These are phyloP conservation scores for Pontederia crassipes DNA, from an alignment of 176 grass and related monocot species.

Conservation along the genomic window DNA sequence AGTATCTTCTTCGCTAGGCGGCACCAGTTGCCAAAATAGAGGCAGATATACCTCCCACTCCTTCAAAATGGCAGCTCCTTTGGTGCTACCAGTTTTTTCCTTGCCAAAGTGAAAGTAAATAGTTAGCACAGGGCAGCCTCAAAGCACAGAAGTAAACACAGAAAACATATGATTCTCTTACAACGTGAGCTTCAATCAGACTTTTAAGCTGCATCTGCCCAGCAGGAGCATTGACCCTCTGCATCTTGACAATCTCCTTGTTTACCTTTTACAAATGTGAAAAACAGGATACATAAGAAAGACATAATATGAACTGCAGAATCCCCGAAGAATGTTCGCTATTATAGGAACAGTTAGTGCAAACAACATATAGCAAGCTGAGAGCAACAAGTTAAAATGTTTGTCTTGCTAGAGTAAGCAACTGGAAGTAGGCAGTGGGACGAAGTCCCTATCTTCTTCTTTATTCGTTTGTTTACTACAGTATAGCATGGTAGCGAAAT, in stretches of 20 bases:
- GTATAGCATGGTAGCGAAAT: no score
- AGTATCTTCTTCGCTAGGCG: conserved; percentile 98
- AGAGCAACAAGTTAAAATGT: neutral
- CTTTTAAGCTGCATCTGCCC: conserved; percentile 99
- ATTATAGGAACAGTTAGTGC: no score
- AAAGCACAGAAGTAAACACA: neutral
- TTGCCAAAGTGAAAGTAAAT: conserved; percentile 21
- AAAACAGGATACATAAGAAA: neutral
- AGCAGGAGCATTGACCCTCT: conserved; percentile 96
- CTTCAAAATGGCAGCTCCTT: conserved; percentile 65
- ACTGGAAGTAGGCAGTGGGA: no score
- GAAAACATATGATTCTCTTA: conserved; percentile 27
- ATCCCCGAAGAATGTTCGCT: no score
- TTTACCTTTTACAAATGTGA: conserved; percentile 56
- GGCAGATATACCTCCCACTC: conserved; percentile 98
- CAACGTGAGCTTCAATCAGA: conserved; percentile 95
- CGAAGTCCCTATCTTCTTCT: no score
- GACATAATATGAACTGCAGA: no score
- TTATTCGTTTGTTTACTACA: no score
- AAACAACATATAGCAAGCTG: neutral
- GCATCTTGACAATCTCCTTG: conserved; percentile 99
- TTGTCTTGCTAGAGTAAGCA: neutral
- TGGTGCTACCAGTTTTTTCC: conserved; percentile 96
- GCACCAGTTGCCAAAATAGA: conserved; percentile 95
- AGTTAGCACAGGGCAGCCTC: neutral